Evolutionary conservation across 2,329 filamentous ascomycete species (phyloP), one percentile per base, ranked within the genome.

Genomic region (Ophiognomonia clavigignenti-juglandacearum): DNA sequence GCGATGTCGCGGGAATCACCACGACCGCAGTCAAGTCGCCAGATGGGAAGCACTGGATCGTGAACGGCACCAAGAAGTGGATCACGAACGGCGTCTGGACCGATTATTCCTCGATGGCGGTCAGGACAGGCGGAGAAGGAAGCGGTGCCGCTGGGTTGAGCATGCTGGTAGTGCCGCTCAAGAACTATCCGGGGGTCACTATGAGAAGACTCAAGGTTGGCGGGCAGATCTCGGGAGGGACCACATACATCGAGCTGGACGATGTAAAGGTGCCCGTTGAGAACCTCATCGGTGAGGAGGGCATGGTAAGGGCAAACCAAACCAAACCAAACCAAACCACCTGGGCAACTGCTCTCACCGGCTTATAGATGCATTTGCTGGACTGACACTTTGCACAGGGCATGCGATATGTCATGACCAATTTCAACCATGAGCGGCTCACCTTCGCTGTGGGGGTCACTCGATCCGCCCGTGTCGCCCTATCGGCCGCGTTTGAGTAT

Each of bases 51-150:
- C 68, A 79, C 57, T 90, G 85, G 59, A 73, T 89, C 39, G 67
- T 89, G 39, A 88, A 86, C 48, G 85, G 85, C n/a, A 73, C 76
- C 0, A 89, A 89, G 75, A 88, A 90, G 67, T 90, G 86, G 85
- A 49, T 50, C 6, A 53, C 52, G 1, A 51, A 51, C 10, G 49
- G 49, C 4, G 45, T 51, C 16, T 51, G 46, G 46, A 46, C 49
- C 5, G 78, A 88, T 49, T 82, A 80, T 56, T 72, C 76, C 6
- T 77, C 75, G 26, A 87, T 88, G 82, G 86, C 85, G 0, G 86
- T 89, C 1, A 76, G 86, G 27, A 89, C 86, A 0, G 85, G 85
- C 14, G 61, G 59, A 0, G 61, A 65, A 1, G 82, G 79, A 0
- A 75, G 80, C 0, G 83, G 83, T 0, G 69, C 81, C 0, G 57